Evolutionary conservation across 768 basidiomycete genomes (phyloP), one percentile per base, ranked within the genome.

Genomic region (Floccularia luteovirens): DNA sequence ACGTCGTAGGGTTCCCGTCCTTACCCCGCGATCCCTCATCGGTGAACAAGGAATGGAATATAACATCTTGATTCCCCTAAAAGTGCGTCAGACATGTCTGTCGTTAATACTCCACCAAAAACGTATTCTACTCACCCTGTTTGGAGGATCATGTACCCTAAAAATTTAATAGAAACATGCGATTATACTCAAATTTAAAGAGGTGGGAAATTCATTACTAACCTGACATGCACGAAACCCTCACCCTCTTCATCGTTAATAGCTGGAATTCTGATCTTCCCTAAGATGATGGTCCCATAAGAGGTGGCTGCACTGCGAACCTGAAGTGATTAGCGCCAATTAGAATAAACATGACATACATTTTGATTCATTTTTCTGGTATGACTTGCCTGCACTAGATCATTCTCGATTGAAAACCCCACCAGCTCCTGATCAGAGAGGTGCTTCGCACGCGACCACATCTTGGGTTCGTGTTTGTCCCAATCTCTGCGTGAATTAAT

Each of bases 121-220:
- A 24, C 34, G 27, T n/a, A 36, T 24, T 39, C 14, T 33, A 54
- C 70, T 43, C 56, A 79, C 83, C 57, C 72, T 68, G 62, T 82
- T 80, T 1, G 79, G 82, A 38, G 84, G 79, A 50, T 85, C 82
- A 52, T 86, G 82, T 47, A 86, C 80, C 49, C 83, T 84, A 54
- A 22, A 50, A 33, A 35, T 25, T 43, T n/a, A 34, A 36, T 7
- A 17, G 16, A 5, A 30, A 33, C 25, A 42, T 35, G 24, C 35
- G 23, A 10, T n/a, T 30, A 20, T 46, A 22, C 21, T 31, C 45
- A 40, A 20, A 36, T 23, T 40, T 25, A 23, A 16, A 41, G 40
- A 27, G 41, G 36, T 35, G 45, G 24, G 8, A 34, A 14, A 37
- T 5, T n/a, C 12, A 30, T 8, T 24, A 37, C 68, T 49, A 48